Base-by-base conservation (phyloP, 2,329 filamentous ascomycete genomes). In the Magnaporthiopsis incrustans region DNA sequence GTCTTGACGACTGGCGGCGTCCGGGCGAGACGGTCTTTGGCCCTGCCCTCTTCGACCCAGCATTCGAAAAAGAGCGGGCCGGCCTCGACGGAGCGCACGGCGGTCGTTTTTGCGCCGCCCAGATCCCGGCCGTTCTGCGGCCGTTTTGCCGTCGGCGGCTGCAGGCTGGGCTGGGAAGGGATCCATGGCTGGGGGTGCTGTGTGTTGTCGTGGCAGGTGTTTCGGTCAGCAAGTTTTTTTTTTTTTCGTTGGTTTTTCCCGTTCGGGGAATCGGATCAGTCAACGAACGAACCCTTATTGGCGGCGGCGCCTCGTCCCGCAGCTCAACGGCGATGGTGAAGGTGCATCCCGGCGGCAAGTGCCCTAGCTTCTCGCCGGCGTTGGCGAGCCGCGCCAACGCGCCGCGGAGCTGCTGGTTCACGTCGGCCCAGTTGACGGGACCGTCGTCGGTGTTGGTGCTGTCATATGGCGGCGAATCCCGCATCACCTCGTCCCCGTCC, bases 281-380 rank as follows among this genome's bases (percentile, higher is more conserved):
- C 58, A 26, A 77, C 82, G 7, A 30, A 30, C 30, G 71, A 73
- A 87, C 85, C 63, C 80, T 81, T 66, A 87, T 85, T 0, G 85
- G 61, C 33, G 59, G 12, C 11, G 30, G 86, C 12, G 84, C 79
- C 14, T 81, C 75, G 0, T 79, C 80, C 56, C 83, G 84, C 67
- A 93, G 73, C 74, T 94, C 90, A 57, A 94, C 82, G 0, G 87
- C 88, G n/a, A 94, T 74, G 0, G 89, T 91, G 73, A 90, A 94
- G 0, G 88, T 89, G 73, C 89, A 92, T 1, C 83, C 82, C 1
- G 80, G 75, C 0, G 89, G 89, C 27, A 92, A 72, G 0, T 80
- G 74, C 0, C 74, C 76, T 67, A 91, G 78, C 64, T 78, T 81
- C 66, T 86, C 81, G 11, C 81, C 85, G 3, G 84, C 81, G 65